These are phyloP conservation scores for Scalesia atractyloides DNA, from an alignment of 129 eudicot genomes.

Conservation along the genomic window DNA sequence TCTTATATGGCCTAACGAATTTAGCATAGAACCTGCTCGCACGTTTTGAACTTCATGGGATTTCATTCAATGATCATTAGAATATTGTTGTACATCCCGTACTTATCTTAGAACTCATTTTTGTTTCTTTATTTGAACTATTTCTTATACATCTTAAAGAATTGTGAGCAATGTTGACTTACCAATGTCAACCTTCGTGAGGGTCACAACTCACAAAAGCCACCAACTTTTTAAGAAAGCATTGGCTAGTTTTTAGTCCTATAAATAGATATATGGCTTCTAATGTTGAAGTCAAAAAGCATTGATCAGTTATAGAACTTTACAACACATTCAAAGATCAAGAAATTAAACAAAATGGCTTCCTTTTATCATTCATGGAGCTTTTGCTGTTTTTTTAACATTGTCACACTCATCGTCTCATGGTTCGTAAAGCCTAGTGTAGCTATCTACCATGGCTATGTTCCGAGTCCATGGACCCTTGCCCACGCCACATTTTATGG, in stretches of 20 bases:
- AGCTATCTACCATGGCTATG: constrained; percentile 36
- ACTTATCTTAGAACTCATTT: neutral
- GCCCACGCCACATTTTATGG: constrained; percentile 88
- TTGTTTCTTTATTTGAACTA: neutral
- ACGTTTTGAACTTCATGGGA: neutral
- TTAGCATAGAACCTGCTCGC: constrained; percentile 5
- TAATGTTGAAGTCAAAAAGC: constrained; percentile 23
- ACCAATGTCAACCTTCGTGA: constrained; percentile 39
- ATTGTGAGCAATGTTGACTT: constrained; percentile 23
- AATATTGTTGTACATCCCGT: neutral
- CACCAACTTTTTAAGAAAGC: neutral
- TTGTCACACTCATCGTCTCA: constrained; percentile 29
- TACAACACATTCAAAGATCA: constrained; percentile 16
- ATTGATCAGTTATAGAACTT: neutral
- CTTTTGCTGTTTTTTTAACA: constrained; percentile 27
- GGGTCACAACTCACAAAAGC: constrained; percentile 40
- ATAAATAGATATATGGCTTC: constrained; percentile 30
- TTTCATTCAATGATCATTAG: neutral
- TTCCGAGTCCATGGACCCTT: constrained; percentile 38
- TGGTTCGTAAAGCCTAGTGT: constrained; percentile 16
- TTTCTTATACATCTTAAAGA: neutral
- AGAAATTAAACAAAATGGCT: constrained; percentile 40
- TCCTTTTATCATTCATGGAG: constrained; percentile 32
- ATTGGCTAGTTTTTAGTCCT: constrained; percentile 16
- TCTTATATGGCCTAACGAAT: neutral